Base-by-base conservation (phyloP, 345 rosid species). In the Eucalyptus polyanthemos region DNA sequence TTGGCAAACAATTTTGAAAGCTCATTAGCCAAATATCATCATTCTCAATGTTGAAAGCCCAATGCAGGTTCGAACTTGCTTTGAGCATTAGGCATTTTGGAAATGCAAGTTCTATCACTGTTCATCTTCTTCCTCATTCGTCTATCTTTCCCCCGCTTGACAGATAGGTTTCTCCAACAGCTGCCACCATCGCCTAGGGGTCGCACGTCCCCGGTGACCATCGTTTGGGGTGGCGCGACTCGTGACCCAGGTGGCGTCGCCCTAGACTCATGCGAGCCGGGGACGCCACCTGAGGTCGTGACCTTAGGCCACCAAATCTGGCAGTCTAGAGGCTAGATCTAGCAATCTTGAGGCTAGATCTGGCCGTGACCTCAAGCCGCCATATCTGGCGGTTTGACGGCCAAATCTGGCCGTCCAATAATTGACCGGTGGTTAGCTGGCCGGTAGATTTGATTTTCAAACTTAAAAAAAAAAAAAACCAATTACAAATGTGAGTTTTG, bases 241-340 rank as follows among this genome's bases (percentile, higher is more conserved):
- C 2, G 5, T 3, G 24, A 53, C 56, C 56, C 1, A 17, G 0
- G 56, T 53, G 56, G 56, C 10, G 0, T 53, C 2, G 0, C 10
- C 9, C 19, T n/a, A n/a, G 0, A 24, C 56, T 53, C 2, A 4
- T 8, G 56, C 24, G 0, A 0, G 24, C 56, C 0, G 4, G 56
- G 2, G 2, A 53, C 4, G 4, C 54, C 21, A 0, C 21, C 4
- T 51, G 4, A 51, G 8, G 8, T 6, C 21, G 1, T 3, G 21
- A 51, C 54, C 54, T 51, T 6, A 51, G 21, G 22, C 22, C 22
- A 2, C 21, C 1, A 51, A 0, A 51, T 50, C 1, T 17, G 1
- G 56, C 4, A 3, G 0, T 17, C 9, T 51, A 3, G 21, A 50
- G 53, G 53, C 53, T 2, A 50, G 19, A 50, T 50, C 7, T 50